Conservation (phyloP, 2,329 filamentous ascomycete genomes). For the Aspergillus quadrilineatus region DNA sequence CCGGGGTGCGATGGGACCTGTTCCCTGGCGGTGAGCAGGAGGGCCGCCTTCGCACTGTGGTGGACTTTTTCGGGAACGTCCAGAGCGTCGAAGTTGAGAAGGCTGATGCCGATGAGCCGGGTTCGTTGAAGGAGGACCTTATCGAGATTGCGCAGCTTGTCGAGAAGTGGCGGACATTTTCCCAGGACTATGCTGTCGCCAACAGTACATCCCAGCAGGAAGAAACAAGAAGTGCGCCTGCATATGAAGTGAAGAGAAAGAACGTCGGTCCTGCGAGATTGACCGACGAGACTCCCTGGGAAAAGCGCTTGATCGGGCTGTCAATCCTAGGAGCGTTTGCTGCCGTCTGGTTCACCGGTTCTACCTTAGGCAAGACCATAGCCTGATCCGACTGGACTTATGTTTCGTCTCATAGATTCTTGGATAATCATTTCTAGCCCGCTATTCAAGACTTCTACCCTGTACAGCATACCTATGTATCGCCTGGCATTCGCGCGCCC, state of each 20-base stretch:
- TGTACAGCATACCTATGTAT: neutral
- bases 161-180: conserved; percentile 50
- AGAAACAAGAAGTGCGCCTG: conserved; percentile 10
- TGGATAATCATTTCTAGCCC: conserved; percentile 1
- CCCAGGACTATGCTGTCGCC: conserved; percentile 32
- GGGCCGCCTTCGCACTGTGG: conserved; percentile 76
- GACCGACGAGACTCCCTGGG: conserved; percentile 65
- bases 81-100: conserved; percentile 91
- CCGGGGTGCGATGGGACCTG: conserved; percentile 91
- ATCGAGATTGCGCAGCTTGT: conserved; percentile 65
- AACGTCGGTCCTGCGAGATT: conserved; percentile 57
- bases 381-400: conserved; percentile 12
- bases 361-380: conserved; percentile 29
- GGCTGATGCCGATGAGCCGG: conserved; percentile 53
- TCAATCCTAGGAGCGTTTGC: conserved; percentile 37
- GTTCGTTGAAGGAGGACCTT: conserved; percentile 65
- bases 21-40: conserved; percentile 79
- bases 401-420: neutral
- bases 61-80: conserved; percentile 98
- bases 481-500: neutral
- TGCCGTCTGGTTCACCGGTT: conserved; percentile 39
- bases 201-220: conserved; percentile 22
- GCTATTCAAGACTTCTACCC: neutral
- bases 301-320: conserved; percentile 46
- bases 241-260: conserved; percentile 34